Conservation (phyloP, 305 asterid genomes). For the Rubia peregrina region DNA sequence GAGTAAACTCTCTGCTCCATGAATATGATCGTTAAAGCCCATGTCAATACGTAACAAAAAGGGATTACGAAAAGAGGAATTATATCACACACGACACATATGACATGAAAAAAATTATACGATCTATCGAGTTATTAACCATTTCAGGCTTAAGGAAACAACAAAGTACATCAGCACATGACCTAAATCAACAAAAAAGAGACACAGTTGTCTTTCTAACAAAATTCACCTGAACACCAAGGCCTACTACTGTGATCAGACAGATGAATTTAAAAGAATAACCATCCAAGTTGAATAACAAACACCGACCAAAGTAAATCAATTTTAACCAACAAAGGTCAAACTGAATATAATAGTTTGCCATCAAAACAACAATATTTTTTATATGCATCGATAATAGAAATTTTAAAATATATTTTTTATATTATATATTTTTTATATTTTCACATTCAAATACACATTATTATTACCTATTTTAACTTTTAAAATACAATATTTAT, state of each 20-base stretch:
- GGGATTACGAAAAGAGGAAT: slow-evolving; percentile 10
- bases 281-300: not conserved
- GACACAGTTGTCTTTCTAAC: not conserved
- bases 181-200: not conserved
- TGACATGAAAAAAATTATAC: slow-evolving; percentile 4
- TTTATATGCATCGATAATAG: too few species aligned
- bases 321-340: not conserved
- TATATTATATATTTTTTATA: too few species aligned
- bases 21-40: slow-evolving; percentile 40
- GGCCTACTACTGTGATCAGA: not conserved
- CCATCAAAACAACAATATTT: not conserved
- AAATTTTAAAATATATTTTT: too few species aligned
- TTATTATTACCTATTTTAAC: too few species aligned
- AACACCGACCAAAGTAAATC: not conserved
- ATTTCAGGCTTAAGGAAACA: not conserved
- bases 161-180: not conserved
- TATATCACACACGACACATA: slow-evolving; percentile 9
- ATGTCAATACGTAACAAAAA: slow-evolving; percentile 36
- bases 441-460: too few species aligned
- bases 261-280: not conserved
- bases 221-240: not conserved
- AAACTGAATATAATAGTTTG: not conserved
- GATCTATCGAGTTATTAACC: slow-evolving; percentile 9
- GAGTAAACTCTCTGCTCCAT: slow-evolving; percentile 56
- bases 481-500: too few species aligned